Evolutionary conservation across 768 basidiomycete species (phyloP).

Genomic region (Kwoniella sp.): DNA sequence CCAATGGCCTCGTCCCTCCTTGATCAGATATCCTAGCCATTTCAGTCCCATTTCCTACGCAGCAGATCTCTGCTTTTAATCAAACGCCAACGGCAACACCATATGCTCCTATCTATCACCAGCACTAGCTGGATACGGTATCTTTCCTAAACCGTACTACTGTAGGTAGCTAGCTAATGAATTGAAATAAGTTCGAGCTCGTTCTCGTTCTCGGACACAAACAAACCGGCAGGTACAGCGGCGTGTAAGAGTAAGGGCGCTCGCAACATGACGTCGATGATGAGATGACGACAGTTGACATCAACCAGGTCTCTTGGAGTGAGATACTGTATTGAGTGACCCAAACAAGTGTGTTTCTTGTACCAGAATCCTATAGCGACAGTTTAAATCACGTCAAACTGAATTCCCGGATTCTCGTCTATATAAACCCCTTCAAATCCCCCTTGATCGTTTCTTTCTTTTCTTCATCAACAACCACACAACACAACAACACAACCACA

Average conservation of each 20-base stretch:
- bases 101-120: background rate
- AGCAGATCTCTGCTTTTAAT: too few species aligned
- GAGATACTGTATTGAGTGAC: too few species aligned
- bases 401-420: constrained; percentile 11
- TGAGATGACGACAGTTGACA: constrained; percentile 3
- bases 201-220: background rate
- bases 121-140: background rate
- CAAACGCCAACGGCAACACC: background rate
- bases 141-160: background rate
- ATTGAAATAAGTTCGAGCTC: too few species aligned
- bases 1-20: too few species aligned
- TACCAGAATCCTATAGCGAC: background rate
- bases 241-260: too few species aligned
- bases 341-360: constrained; percentile 1
- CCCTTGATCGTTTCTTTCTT: constrained; percentile 5
- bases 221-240: too few species aligned
- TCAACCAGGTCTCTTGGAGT: too few species aligned
- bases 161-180: too few species aligned
- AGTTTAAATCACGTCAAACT: background rate
- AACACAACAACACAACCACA: constrained; percentile 11
- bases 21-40: too few species aligned
- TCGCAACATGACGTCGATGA: background rate
- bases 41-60: too few species aligned
- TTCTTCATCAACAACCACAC: constrained; percentile 14
- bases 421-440: constrained; percentile 16